These are phyloP conservation scores for Asterionellopsis glacialis DNA, from an alignment of 108 stramenopile species.

Conservation along the genomic window DNA sequence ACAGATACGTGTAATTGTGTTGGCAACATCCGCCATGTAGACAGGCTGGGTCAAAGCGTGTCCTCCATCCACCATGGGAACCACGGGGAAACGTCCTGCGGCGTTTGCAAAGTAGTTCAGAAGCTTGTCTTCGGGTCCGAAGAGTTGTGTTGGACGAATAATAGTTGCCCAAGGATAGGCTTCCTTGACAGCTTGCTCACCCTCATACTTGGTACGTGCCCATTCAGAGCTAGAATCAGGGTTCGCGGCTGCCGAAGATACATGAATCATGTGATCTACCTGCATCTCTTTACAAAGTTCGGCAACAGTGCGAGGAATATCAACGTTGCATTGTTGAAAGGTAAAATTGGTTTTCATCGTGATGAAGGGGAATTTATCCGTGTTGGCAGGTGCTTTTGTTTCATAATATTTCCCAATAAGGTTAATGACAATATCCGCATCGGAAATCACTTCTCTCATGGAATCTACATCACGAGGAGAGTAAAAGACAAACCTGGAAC, in stretches of 20 bases:
- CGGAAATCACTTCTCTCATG: conserved; percentile 84
- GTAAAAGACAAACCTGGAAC: conserved; percentile 78
- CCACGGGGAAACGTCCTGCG: conserved; percentile 47
- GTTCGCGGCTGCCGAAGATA: conserved; percentile 76
- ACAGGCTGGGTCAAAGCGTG: conserved; percentile 90
- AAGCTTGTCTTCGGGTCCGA: conserved; percentile 93
- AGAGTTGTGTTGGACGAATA: conserved; percentile 91
- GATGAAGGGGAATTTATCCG: conserved; percentile 69
- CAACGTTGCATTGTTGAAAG: conserved; percentile 88
- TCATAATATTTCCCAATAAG: conserved; percentile 93
- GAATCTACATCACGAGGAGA: conserved; percentile 82
- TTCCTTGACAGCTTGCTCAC: conserved; percentile 86
- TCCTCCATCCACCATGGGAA: conserved; percentile 85
- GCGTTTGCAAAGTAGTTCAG: conserved; percentile 86
- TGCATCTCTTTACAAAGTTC: conserved; percentile 86
- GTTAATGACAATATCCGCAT: conserved; percentile 93
- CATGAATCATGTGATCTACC: conserved; percentile 90
- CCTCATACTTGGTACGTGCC: conserved; percentile 90
- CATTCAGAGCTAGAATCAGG: conserved; percentile 73
- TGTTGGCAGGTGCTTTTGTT: conserved; percentile 72
- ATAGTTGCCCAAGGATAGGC: conserved; percentile 91
- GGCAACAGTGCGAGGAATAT: conserved; percentile 84
- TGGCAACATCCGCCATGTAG: conserved; percentile 90
- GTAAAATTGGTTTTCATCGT: conserved; percentile 71
- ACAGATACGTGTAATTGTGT: conserved; percentile 64